These are phyloP conservation scores for Aureobasidium leucospermi DNA, from an alignment of 2,329 filamentous ascomycete genomes.

Conservation along the genomic window DNA sequence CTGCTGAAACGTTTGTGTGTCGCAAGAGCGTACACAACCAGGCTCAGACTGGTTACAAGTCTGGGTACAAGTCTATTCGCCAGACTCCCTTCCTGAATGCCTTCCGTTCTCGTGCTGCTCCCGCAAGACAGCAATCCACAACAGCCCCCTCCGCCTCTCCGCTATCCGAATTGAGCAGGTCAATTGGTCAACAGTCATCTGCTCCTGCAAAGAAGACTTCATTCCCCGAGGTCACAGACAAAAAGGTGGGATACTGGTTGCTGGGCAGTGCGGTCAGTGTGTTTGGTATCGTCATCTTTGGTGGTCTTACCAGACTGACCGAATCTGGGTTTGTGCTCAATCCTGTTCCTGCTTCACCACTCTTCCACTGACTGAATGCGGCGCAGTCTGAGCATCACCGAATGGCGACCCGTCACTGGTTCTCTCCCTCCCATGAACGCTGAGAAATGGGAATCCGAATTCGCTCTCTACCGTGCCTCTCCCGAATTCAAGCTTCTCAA, in stretches of 20 bases:
- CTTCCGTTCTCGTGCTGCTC: constrained; percentile 23
- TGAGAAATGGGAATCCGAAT: constrained; percentile 85
- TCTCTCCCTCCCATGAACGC: constrained; percentile 73
- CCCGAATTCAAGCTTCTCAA: constrained; percentile 92
- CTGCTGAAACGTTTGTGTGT: constrained; percentile 22
- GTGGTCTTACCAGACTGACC: constrained; percentile 84
- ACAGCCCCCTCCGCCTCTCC: constrained; percentile 21
- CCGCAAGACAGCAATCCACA: constrained; percentile 19
- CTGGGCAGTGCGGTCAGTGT: constrained; percentile 85
- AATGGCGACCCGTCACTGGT: constrained; percentile 96
- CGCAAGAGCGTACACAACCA: constrained; percentile 27
- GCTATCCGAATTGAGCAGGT: constrained; percentile 26
- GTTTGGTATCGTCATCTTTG: constrained; percentile 94
- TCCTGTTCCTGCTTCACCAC: background rate
- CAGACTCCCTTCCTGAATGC: constrained; percentile 29
- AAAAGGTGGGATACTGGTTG: constrained; percentile 83
- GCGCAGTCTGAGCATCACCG: constrained; percentile 83
- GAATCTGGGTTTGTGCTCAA: constrained; percentile 70
- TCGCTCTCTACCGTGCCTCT: constrained; percentile 82
- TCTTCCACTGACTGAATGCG: background rate
- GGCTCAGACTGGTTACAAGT: constrained; percentile 12
- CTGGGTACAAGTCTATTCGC: constrained; percentile 20
- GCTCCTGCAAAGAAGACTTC: constrained; percentile 10
- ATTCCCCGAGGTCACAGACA: constrained; percentile 60
- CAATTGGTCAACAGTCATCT: constrained; percentile 17